Evolutionary conservation across 2,329 filamentous ascomycete species (phyloP).

Genomic region (Drechmeria coniospora): DNA sequence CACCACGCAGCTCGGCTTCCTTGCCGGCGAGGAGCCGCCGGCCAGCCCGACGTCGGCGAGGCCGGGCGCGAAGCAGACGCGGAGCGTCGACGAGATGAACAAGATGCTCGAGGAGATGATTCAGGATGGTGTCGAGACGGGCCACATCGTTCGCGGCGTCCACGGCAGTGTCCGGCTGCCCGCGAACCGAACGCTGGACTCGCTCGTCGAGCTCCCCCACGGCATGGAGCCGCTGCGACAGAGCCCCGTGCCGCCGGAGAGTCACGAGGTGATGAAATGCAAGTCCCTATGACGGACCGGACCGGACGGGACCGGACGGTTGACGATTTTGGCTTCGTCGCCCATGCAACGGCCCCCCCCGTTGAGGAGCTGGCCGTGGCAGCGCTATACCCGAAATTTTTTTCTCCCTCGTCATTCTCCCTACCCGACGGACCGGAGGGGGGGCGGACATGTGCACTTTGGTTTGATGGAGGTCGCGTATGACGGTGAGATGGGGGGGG

Average conservation of each 20-base stretch:
- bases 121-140: slow-evolving; percentile 66
- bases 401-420: not conserved
- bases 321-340: slow-evolving; percentile 1
- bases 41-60: slow-evolving; percentile 10
- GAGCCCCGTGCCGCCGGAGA: slow-evolving; percentile 16
- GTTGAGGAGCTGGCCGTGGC: too few relatives aligned
- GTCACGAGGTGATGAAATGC: slow-evolving; percentile 10
- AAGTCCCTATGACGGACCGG: slow-evolving; percentile 14
- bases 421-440: not conserved
- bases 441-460: not conserved
- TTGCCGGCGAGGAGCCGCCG: slow-evolving; percentile 5
- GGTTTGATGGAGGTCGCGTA: too few relatives aligned
- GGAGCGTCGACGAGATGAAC: slow-evolving; percentile 83
- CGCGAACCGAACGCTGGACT: slow-evolving; percentile 25
- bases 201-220: slow-evolving; percentile 15
- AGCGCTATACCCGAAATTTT: slow-evolving; percentile 5
- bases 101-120: slow-evolving; percentile 95
- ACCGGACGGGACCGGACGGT: too few relatives aligned
- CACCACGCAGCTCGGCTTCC: slow-evolving; percentile 6
- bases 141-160: slow-evolving; percentile 50
- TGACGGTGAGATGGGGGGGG: too few relatives aligned
- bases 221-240: slow-evolving; percentile 24
- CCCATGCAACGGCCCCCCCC: too few relatives aligned
- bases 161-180: slow-evolving; percentile 52
- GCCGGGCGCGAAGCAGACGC: slow-evolving; percentile 35